A percentile compares a stretch with the other conserved stretches of the same genome.
phyloP scores from a whole-genome alignment of 129 eudicot genomes.

The Solidago caesia region DNA sequence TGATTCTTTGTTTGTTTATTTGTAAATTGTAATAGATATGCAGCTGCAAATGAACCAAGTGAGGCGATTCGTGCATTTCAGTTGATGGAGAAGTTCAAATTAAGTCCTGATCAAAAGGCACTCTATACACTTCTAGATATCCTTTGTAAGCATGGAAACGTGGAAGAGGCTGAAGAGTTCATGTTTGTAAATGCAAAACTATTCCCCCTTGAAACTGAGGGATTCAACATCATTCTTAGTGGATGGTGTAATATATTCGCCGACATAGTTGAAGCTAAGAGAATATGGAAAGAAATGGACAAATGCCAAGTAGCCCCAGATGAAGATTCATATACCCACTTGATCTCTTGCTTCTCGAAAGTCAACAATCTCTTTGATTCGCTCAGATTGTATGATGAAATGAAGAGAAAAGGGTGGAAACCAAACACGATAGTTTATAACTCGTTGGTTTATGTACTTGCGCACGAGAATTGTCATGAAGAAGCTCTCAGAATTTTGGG shows the following conservation, averaged over 20 bases:
- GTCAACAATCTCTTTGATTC: constrained; percentile 82
- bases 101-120: constrained; percentile 65
- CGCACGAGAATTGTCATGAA: constrained; percentile 60
- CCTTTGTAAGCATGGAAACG: constrained; percentile 67
- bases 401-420: constrained; percentile 75
- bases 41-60: constrained; percentile 56
- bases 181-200: constrained; percentile 69
- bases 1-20: not conserved
- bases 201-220: constrained; percentile 75
- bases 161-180: constrained; percentile 95
- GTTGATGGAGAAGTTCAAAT: constrained; percentile 64
- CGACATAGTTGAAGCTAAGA: constrained; percentile 73
- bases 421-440: constrained; percentile 71
- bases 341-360: constrained; percentile 84
- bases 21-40: constrained; percentile 49
- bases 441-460: constrained; percentile 65
- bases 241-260: constrained; percentile 71
- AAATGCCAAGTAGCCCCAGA: constrained; percentile 63
- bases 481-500: constrained; percentile 68
- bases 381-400: constrained; percentile 79
- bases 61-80: constrained; percentile 81
- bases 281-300: constrained; percentile 96
- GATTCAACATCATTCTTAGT: constrained; percentile 81
- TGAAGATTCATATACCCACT: constrained; percentile 59
- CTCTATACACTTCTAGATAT: constrained; percentile 39